Evolutionary conservation across 129 eudicot genomes (phyloP), one percentile per base, ranked within the genome.

Genomic region (Saposhnikovia divaricata): DNA sequence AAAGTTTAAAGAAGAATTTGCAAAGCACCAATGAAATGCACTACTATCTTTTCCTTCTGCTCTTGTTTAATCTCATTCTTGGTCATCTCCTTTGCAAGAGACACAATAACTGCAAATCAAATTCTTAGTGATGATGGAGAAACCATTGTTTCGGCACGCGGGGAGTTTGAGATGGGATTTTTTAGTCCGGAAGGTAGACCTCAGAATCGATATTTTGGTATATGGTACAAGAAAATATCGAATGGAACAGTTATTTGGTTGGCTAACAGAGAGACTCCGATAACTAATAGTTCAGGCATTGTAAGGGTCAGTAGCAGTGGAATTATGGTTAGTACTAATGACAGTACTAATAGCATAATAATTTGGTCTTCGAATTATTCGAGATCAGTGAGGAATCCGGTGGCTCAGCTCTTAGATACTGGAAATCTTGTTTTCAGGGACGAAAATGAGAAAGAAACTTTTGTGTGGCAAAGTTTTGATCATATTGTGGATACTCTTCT

Each of bases 391-490:
- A 34, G 15, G 19, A 66, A 47, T 47, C 73, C 59, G 11, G 31
- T 69, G 40, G 76, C 76, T 5, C 74, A 76, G 70, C 55, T 81
- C 9, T 40, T 75, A 5, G 80, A 81, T 76, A 8, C 76, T 7
- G 84, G 84, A 27, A 81, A 81, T 76, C 76, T 81, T 66, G 80
- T 63, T 44, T 66, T 81, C 16, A 43, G 78, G 38, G 74, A 38
- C 40, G 31, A 23, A 2, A 65, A 25, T 28, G 59, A 53, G 14
- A 14, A 10, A 27, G 38, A 47, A 1, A 76, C 12, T 46, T 19
- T 76, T 13, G 27, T 82, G n/a, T 82, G 85, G 85, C 85, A 82
- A 39, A 82, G 81, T 47, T 82, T 82, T 50, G 85, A 82, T 77
- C 63, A 82, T 55, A 80, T 80, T 9, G 61, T 39, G 13, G 81